These are phyloP conservation scores for Neurospora africana DNA, from an alignment of 495 filamentous ascomycete genomes.

Conservation along the genomic window DNA sequence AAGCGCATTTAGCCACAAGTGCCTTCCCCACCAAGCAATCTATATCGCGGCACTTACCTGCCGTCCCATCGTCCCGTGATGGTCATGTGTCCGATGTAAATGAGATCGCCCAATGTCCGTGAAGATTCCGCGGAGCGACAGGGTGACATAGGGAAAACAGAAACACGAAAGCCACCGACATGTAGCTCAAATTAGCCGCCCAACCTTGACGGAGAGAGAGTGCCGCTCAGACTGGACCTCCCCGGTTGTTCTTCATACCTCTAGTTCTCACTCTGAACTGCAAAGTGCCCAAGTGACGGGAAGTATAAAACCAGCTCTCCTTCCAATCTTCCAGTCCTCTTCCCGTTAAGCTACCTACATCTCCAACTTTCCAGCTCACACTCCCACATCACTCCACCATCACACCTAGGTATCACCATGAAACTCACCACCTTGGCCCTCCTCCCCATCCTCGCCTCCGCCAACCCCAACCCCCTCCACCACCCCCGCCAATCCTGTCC, in stretches of 20 bases:
- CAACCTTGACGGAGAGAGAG: not conserved
- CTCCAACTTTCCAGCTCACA: too few species aligned
- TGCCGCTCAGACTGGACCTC: not conserved
- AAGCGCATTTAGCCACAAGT: not conserved
- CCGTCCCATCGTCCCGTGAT: not conserved
- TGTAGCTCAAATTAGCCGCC: not conserved
- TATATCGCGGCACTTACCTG: not conserved
- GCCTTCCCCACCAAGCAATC: not conserved
- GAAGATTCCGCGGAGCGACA: not conserved
- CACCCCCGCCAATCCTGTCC: slow-evolving; percentile 34
- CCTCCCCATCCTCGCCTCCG: slow-evolving; percentile 17
- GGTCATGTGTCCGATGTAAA: not conserved
- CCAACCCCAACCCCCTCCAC: slow-evolving; percentile 15
- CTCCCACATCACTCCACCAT: not conserved
- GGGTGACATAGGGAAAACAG: too few species aligned
- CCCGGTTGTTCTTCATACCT: too few species aligned
- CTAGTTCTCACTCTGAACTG: too few species aligned
- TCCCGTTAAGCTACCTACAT: too few species aligned
- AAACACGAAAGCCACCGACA: too few species aligned
- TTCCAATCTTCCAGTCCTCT: not conserved
- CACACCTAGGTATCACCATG: slow-evolving; percentile 12
- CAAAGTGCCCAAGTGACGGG: too few species aligned
- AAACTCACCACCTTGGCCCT: slow-evolving; percentile 15
- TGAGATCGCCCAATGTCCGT: accelerated
- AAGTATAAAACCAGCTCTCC: too few species aligned